phyloP scores from a whole-genome alignment of 495 filamentous ascomycete species.

The Neurospora sp. region DNA sequence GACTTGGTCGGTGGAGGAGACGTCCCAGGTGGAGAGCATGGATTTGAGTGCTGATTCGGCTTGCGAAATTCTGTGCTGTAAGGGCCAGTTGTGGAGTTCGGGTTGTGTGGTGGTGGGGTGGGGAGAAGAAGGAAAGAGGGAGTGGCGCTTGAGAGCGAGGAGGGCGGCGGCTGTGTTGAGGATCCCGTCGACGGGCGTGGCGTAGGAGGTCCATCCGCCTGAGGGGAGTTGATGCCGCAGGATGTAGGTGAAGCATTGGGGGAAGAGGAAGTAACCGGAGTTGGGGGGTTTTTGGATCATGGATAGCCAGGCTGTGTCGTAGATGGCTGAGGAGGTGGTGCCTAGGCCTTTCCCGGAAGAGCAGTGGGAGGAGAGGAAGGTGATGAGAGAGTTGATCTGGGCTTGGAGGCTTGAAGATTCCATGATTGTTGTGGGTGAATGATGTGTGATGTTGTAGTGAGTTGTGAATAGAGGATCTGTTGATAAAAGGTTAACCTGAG shows the following conservation, averaged over 20 bases:
- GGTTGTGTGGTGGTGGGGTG: not conserved
- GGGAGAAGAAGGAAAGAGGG: not conserved
- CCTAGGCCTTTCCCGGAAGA: not conserved
- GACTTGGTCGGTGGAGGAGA: not conserved
- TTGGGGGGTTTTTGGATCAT: not conserved
- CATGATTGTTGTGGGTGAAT: not conserved
- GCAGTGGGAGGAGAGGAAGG: not conserved
- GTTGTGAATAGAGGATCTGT: not conserved
- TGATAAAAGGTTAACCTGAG: not conserved
- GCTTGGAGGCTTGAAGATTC: not conserved
- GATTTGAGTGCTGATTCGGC: not conserved
- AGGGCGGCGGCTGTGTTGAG: not conserved
- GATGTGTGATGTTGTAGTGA: not conserved
- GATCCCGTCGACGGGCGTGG: not conserved
- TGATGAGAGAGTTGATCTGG: not conserved
- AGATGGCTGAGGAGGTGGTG: not conserved
- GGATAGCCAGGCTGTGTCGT: not conserved
- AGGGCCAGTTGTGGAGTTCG: not conserved
- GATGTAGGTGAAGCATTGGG: not conserved
- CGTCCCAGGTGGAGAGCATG: not conserved
- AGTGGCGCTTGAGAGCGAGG: not conserved
- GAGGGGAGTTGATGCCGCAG: not conserved
- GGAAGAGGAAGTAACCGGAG: not conserved
- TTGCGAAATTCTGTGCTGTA: accelerated
- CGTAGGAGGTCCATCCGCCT: not conserved